phyloP scores from a whole-genome alignment of 768 basidiomycete genomes.

The Hemileccinum rubropunctum region DNA sequence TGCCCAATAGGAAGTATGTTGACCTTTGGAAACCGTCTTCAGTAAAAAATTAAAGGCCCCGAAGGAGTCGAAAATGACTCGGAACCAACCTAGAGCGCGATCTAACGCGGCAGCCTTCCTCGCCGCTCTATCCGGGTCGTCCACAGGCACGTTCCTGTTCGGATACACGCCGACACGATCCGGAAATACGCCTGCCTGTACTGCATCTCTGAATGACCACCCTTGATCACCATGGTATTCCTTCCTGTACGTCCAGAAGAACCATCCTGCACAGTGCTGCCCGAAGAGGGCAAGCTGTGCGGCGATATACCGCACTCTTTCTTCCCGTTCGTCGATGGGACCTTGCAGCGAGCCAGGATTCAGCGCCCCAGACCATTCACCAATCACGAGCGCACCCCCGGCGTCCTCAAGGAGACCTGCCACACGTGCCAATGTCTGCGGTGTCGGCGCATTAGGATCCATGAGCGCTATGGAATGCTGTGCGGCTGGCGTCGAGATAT shows the following conservation, averaged over 20 bases:
- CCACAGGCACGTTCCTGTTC: slow-evolving; percentile 16
- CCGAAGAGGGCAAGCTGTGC: slow-evolving; percentile 71
- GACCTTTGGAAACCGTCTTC: slow-evolving; percentile 26
- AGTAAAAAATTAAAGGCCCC: slow-evolving; percentile 14
- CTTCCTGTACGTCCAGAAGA: slow-evolving; percentile 86
- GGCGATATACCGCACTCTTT: slow-evolving; percentile 48
- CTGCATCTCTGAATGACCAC: slow-evolving; percentile 71
- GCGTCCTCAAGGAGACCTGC: slow-evolving; percentile 32
- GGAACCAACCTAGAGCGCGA: slow-evolving; percentile 32
- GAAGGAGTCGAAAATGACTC: slow-evolving; percentile 2
- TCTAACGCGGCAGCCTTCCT: slow-evolving; percentile 31
- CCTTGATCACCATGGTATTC: slow-evolving; percentile 61
- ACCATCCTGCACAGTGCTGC: slow-evolving; percentile 64
- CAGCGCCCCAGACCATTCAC: slow-evolving; percentile 78
- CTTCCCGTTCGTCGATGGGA: slow-evolving; percentile 39
- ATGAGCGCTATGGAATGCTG: slow-evolving; percentile 52
- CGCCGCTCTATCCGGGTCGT: slow-evolving; percentile 16
- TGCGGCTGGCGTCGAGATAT: slow-evolving; percentile 50
- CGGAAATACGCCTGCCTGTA: slow-evolving; percentile 61
- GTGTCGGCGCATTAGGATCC: slow-evolving; percentile 39
- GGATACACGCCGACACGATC: slow-evolving; percentile 42
- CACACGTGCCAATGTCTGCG: slow-evolving; percentile 40
- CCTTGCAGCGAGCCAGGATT: slow-evolving; percentile 61
- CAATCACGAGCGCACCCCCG: slow-evolving; percentile 61
- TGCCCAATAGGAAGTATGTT: slow-evolving; percentile 42